Evolutionary conservation across 768 basidiomycete genomes (phyloP), one percentile per base, ranked within the genome.

Genomic region (Gautieria morchelliformis): DNA sequence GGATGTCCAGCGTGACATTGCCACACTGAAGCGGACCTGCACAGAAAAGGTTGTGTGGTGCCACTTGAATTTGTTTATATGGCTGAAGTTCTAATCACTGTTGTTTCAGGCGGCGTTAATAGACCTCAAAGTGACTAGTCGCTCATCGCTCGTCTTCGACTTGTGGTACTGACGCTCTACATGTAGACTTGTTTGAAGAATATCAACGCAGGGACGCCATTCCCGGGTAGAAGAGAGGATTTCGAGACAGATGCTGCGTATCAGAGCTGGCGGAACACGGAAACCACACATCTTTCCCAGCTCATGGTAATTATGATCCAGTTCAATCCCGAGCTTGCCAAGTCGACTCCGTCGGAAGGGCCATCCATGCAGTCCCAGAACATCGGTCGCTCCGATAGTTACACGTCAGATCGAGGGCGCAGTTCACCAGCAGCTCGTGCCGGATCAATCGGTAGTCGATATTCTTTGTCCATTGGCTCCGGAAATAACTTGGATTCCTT

Each of bases 271-370:
- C 79, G 82, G 50, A 80, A 84, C 1, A 69, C 82, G 17, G 95
- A 98, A 72, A 86, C 89, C 0, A 78, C 87, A 0, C 82, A 87
- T 59, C 74, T 98, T 5, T 91, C 91, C 27, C 90, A 95, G 67
- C 78, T 93, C 53, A 90, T 96, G 78, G 76, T 95, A 42, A 74
- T 82, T 24, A 89, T 97, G 85, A 81, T 90, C 53, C 80, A 90
- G 63, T 74, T 83, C 59, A 93, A 94, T 59, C 93, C 93, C 0
- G 84, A 89, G 59, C 80, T 95, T 7, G 89, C 90, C 17, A 90
- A 87, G 67, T 85, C 87, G 4, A 80, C 82, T 4, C 79, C 86
- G 1, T 72, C 80, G 4, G 86, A 86, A 35, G 71, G 70, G 4
- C 66, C 73, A 12, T 70, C 72, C 5, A 24, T 65, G 15, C 48